A percentile compares a stretch with the other conserved stretches of the same genome.
Evolutionary conservation across 1,284 basidiomycete genomes (phyloP).

Genomic region (Retiboletus flavoniger): DNA sequence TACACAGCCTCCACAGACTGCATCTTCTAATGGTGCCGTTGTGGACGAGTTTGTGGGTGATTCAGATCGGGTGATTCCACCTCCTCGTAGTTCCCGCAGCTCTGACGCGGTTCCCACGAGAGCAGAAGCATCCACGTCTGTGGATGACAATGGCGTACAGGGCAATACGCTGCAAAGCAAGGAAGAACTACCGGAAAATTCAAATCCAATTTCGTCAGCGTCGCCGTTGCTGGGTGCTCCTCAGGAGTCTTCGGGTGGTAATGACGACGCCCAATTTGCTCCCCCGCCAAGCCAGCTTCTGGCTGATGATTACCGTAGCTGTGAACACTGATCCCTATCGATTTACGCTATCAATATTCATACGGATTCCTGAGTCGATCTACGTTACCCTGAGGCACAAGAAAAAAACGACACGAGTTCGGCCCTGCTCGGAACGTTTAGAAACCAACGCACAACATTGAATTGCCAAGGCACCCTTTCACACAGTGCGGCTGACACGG

Average conservation of each 20-base stretch:
- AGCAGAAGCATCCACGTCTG: slow-evolving; percentile 6
- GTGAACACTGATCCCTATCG: slow-evolving; percentile 1
- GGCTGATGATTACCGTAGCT: slow-evolving; percentile 16
- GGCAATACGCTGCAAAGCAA: slow-evolving; percentile 4
- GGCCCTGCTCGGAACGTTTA: slow-evolving; percentile 9
- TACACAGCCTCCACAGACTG: slow-evolving; percentile 24
- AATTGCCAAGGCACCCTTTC: slow-evolving; percentile 21
- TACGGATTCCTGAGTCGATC: slow-evolving; percentile 24
- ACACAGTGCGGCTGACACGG: slow-evolving; percentile 6
- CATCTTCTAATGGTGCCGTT: slow-evolving; percentile 10
- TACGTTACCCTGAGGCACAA: slow-evolving; percentile 9
- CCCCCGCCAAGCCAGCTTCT: slow-evolving; percentile 15
- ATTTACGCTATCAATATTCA: slow-evolving; percentile 12
- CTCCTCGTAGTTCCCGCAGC: slow-evolving; percentile 21
- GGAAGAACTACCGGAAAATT: slow-evolving; percentile 7
- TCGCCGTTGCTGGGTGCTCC: slow-evolving; percentile 1
- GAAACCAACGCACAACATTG: neutral
- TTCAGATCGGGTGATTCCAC: slow-evolving; percentile 20
- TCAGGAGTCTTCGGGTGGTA: slow-evolving; percentile 9
- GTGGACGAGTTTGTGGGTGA: slow-evolving; percentile 12
- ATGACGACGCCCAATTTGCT: slow-evolving; percentile 8
- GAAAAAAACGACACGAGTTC: neutral
- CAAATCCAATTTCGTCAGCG: slow-evolving; percentile 9
- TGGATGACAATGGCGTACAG: slow-evolving; percentile 8
- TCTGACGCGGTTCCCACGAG: slow-evolving; percentile 5